phyloP scores from a whole-genome alignment of 139 green algal species.

The Tetradesmus obliquus region DNA sequence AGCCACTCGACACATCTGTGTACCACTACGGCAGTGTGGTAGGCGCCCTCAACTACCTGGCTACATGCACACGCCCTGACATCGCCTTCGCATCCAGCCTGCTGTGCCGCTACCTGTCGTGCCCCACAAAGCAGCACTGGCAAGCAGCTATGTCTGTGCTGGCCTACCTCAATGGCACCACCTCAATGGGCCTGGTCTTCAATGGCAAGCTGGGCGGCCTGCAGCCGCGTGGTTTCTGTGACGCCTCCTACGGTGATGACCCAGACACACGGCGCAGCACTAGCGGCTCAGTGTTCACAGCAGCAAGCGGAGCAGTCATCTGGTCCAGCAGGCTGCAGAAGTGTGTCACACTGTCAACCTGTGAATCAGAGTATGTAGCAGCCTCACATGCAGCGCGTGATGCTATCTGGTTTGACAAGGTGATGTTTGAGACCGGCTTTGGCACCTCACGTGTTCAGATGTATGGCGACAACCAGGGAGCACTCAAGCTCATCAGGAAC shows the following conservation, averaged over 20 bases:
- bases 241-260: slow-evolving; percentile 60
- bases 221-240: slow-evolving; percentile 53
- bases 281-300: slow-evolving; percentile 58
- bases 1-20: background rate
- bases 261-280: slow-evolving; percentile 50
- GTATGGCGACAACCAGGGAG: slow-evolving; percentile 55
- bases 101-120: background rate
- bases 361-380: slow-evolving; percentile 68
- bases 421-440: slow-evolving; percentile 46
- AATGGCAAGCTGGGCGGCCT: background rate
- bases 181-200: background rate
- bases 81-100: slow-evolving; percentile 40
- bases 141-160: background rate
- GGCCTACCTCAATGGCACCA: background rate
- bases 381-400: slow-evolving; percentile 54
- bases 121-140: background rate
- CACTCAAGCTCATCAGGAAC: slow-evolving; percentile 56
- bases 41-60: slow-evolving; percentile 51
- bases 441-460: background rate
- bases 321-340: slow-evolving; percentile 60
- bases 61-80: slow-evolving; percentile 54
- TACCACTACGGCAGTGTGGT: slow-evolving; percentile 30
- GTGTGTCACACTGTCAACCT: slow-evolving; percentile 62
- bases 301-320: slow-evolving; percentile 49
- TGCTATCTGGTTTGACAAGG: slow-evolving; percentile 54